Conservation (phyloP, 2,329 filamentous ascomycete species). For the Claviceps pusilla region DNA sequence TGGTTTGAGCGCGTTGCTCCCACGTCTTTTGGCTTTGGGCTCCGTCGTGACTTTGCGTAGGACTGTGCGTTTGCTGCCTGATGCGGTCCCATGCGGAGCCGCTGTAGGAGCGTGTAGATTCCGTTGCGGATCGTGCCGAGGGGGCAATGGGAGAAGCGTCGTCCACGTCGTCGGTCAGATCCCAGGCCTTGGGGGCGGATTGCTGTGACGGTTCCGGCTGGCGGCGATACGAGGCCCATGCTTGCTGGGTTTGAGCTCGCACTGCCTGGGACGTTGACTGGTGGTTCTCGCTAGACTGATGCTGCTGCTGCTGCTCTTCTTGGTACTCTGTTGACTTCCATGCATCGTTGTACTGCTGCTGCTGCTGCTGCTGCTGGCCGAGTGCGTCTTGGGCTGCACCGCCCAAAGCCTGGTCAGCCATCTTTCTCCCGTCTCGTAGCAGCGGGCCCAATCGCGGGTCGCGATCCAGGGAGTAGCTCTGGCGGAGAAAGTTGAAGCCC, state of each 20-base stretch:
- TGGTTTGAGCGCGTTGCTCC: conserved; percentile 4
- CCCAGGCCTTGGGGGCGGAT: conserved; percentile 11
- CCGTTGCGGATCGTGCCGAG: conserved; percentile 13
- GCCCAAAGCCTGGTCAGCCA: conserved; percentile 6
- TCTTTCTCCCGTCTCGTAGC: conserved; percentile 8
- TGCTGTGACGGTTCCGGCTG: conserved; percentile 5
- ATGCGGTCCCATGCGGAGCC: conserved; percentile 32
- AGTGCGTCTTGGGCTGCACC: conserved; percentile 5
- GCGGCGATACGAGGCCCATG: conserved; percentile 7
- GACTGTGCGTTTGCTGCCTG: conserved; percentile 22
- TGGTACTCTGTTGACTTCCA: conserved; percentile 7
- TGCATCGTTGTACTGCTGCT: conserved; percentile 7
- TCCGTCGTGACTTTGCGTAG: conserved; percentile 11
- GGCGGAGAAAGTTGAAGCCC: conserved; percentile 14
- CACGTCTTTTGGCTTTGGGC: conserved; percentile 10
- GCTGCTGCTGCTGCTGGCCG: not conserved
- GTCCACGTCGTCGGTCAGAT: conserved; percentile 17
- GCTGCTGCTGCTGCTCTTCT: conserved; percentile 5
- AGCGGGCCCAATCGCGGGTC: conserved; percentile 18
- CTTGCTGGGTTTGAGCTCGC: conserved; percentile 3
- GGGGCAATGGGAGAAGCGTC: conserved; percentile 30
- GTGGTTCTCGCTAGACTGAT: conserved; percentile 3
- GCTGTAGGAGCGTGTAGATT: conserved; percentile 6
- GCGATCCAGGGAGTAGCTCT: conserved; percentile 10
- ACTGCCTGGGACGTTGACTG: conserved; percentile 1